Percentiles rank a stretch among this genome's conserved stretches.
phyloP scores from a whole-genome alignment of 208 protist species.

The Jaenimonas drosophilae region DNA sequence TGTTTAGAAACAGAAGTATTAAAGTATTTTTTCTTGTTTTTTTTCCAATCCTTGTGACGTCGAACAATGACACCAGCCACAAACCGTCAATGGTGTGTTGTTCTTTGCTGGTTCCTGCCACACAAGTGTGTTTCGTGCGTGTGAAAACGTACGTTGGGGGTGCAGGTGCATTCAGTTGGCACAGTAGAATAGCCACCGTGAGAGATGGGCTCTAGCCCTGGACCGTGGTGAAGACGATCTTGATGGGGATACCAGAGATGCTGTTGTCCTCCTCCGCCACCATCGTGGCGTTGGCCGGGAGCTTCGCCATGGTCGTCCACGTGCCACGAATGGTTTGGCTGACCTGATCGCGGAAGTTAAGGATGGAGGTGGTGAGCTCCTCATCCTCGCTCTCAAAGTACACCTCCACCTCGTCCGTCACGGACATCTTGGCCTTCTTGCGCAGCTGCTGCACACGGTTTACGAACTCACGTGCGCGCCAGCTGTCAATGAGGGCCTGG shows the following conservation, averaged over 20 bases:
- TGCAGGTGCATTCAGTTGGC: too few relatives aligned
- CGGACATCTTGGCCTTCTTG: conserved; percentile 89
- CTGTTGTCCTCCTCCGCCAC: conserved; percentile 80
- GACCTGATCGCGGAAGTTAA: conserved; percentile 52
- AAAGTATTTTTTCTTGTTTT: too few relatives aligned
- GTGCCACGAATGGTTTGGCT: conserved; percentile 56
- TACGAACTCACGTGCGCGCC: conserved; percentile 90
- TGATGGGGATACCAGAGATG: conserved; percentile 66
- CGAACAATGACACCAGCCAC: too few relatives aligned
- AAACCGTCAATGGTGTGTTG: too few relatives aligned
- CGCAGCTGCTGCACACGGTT: conserved; percentile 95
- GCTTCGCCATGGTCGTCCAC: conserved; percentile 62
- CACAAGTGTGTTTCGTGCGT: too few relatives aligned
- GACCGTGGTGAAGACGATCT: conserved; percentile 38
- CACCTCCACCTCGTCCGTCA: conserved; percentile 61
- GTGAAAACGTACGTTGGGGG: too few relatives aligned
- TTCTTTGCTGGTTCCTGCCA: too few relatives aligned
- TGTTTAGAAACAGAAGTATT: too few relatives aligned
- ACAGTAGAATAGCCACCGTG: too few relatives aligned
- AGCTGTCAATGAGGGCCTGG: conserved; percentile 76
- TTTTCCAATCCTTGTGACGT: too few relatives aligned
- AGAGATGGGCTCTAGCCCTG: not conserved
- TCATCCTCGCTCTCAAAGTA: conserved; percentile 73
- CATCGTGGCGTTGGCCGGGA: conserved; percentile 35
- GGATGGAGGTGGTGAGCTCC: conserved; percentile 62